Evolutionary conservation across 768 basidiomycete species (phyloP), one percentile per base, ranked within the genome.

Genomic region (Russula sp.): DNA sequence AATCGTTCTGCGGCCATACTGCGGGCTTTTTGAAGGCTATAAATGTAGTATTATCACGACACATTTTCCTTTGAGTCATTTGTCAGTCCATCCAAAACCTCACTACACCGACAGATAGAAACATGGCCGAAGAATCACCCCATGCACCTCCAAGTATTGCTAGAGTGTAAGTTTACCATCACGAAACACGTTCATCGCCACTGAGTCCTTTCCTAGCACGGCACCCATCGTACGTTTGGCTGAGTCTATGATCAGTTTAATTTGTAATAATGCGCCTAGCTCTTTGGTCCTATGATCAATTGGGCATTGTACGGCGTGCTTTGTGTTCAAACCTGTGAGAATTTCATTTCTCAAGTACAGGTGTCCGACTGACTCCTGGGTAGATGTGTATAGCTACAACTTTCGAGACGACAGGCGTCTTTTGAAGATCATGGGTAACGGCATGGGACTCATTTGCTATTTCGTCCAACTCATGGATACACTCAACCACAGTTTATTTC

Each of bases 351-450:
- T 22, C n/a, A 5, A 2, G 13, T 36, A 13, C 5, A 10, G 38
- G 34, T 22, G 24, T 11, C 26, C 34, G 28, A 14, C 50, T n/a
- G 16, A 63, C 40, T 24, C 28, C 16, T 16, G 28, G 5, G 9
- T 44, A 62, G 60, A 65, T 8, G 54, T 65, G 20, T 65, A 62
- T 36, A 57, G 60, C 42, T 65, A 62, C 48, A 55, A 65, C 18
- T 65, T 65, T 42, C 18, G 55, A 28, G 61, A 62, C 16, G 64
- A 65, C 32, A 57, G 30, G 22, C 42, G 28, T 26, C 4, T 13
- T 16, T 18, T 65, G 2, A 65, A 57, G 49, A 2, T 57, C 36
- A 24, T 65, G 9, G 53, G 64, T 50, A 48, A 7, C 46, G 3
- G 38, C 24, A 28, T 9, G 18, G 26, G 20, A 40, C 18, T 30